Conservation (phyloP, 1,139 yeast species). For the Candida sanyaensis region DNA sequence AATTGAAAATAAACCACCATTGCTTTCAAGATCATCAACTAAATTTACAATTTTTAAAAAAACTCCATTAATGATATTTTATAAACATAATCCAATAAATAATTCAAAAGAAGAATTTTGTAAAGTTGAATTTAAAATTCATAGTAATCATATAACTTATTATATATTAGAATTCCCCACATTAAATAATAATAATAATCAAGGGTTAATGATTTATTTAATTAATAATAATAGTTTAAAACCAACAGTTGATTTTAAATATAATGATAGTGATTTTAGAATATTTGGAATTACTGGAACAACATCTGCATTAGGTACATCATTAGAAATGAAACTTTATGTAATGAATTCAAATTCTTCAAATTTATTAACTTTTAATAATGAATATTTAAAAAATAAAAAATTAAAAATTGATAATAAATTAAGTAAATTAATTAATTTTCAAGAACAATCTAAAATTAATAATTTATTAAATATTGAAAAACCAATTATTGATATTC, state of each 20-base stretch:
- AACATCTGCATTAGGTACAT: constrained; percentile 38
- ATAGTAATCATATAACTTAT: constrained; percentile 36
- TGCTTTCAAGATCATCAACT: constrained; percentile 25
- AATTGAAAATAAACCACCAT: constrained; percentile 17
- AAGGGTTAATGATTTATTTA: constrained; percentile 11
- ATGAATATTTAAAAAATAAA: constrained; percentile 12
- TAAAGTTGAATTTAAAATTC: constrained; percentile 33
- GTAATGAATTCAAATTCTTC: constrained; percentile 21
- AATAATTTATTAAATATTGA: constrained; percentile 12
- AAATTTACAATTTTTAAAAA: constrained; percentile 25
- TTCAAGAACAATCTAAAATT: constrained; percentile 12
- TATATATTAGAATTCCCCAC: constrained; percentile 30
- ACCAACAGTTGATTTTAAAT: constrained; percentile 37
- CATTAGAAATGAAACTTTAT: constrained; percentile 29
- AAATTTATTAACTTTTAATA: constrained; percentile 26
- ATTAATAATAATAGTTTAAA: constrained; percentile 34
- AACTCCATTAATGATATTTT: constrained; percentile 35
- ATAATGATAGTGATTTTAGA: constrained; percentile 31
- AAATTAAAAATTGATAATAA: constrained; percentile 11
- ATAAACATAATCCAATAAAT: constrained; percentile 12
- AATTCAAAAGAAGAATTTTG: constrained; percentile 26
- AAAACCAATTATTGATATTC: constrained; percentile 25
- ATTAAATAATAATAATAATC: constrained; percentile 7
- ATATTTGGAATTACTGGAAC: constrained; percentile 39
- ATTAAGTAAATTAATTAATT: constrained; percentile 11